A percentile compares a stretch with the other conserved stretches of the same genome.
phyloP scores from a whole-genome alignment of 805 yeast species.

The Saccharomycopsis sp. region DNA sequence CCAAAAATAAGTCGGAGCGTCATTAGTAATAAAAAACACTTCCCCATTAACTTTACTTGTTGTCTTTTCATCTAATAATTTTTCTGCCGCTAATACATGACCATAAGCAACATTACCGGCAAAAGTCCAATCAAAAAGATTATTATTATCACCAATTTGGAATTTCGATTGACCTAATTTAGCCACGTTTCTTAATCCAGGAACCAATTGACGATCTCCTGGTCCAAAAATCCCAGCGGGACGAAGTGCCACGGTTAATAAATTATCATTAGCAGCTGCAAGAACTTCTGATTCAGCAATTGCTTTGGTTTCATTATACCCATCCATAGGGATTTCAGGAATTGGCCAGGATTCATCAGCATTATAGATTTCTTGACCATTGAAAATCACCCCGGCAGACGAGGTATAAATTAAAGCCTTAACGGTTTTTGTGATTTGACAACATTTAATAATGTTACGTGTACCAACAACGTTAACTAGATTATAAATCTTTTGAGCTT shows the following conservation, averaged over 20 bases:
- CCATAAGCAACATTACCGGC: constrained; percentile 98
- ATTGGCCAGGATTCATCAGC: constrained; percentile 94
- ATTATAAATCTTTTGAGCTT: constrained; percentile 69
- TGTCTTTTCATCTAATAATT: constrained; percentile 42
- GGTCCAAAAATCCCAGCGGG: constrained; percentile 99
- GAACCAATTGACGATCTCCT: constrained; percentile 94
- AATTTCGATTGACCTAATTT: constrained; percentile 78
- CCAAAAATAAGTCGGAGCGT: constrained; percentile 94
- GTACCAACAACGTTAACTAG: constrained; percentile 93
- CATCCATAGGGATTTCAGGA: constrained; percentile 89
- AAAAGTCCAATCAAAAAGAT: constrained; percentile 92
- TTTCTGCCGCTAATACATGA: constrained; percentile 85
- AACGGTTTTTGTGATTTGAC: constrained; percentile 33
- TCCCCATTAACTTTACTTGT: constrained; percentile 63
- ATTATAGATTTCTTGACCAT: constrained; percentile 85
- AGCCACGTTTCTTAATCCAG: constrained; percentile 80
- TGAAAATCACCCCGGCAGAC: constrained; percentile 94
- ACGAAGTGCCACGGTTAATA: constrained; percentile 76
- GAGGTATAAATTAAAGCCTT: constrained; percentile 86
- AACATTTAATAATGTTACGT: constrained; percentile 53
- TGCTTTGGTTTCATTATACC: constrained; percentile 92
- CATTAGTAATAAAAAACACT: constrained; percentile 84
- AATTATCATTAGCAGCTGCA: constrained; percentile 51
- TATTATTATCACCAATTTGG: constrained; percentile 91
- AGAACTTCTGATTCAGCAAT: constrained; percentile 78